Percentiles rank a stretch among this genome's conserved stretches.
Conservation (phyloP, 805 yeast genomes). For the Ogataea pini region DNA sequence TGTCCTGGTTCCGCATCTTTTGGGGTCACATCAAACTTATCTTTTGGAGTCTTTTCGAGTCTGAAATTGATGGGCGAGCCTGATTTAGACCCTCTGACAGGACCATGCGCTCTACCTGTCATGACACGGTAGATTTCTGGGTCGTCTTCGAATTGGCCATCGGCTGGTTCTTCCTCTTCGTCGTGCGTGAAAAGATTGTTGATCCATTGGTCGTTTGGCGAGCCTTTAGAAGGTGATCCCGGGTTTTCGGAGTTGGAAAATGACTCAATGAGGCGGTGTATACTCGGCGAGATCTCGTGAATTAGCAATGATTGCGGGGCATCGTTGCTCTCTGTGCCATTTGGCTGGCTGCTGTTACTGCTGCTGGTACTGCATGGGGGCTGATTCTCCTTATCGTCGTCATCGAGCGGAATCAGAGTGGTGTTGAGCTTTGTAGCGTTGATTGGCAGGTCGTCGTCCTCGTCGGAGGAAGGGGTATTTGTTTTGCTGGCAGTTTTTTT, state of each 20-base stretch:
- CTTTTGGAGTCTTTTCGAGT: constrained; percentile 32
- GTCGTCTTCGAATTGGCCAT: constrained; percentile 23
- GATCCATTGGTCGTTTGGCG: constrained; percentile 32
- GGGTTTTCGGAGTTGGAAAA: constrained; percentile 28
- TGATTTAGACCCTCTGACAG: constrained; percentile 11
- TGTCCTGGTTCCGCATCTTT: constrained; percentile 32
- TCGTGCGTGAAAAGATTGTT: constrained; percentile 32
- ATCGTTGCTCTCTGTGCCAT: neutral
- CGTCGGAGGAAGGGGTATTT: constrained; percentile 15
- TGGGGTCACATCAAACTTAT: constrained; percentile 28
- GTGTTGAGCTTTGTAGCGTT: constrained; percentile 57
- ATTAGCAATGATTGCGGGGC: constrained; percentile 26
- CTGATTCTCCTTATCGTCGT: constrained; percentile 37
- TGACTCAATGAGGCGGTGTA: constrained; percentile 36
- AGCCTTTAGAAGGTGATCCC: constrained; percentile 30
- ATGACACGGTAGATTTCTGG: constrained; percentile 31
- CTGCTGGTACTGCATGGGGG: constrained; percentile 19
- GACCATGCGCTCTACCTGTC: neutral
- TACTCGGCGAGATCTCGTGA: constrained; percentile 36
- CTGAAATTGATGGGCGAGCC: constrained; percentile 19
- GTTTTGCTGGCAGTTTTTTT: constrained; percentile 1
- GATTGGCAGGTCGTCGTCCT: constrained; percentile 34
- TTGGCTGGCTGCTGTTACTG: constrained; percentile 1
- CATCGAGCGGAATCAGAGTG: constrained; percentile 53
- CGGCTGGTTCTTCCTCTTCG: constrained; percentile 26